Evolutionary conservation across 441 rosid species (phyloP).

Genomic region (Erodium chrysanthum): DNA sequence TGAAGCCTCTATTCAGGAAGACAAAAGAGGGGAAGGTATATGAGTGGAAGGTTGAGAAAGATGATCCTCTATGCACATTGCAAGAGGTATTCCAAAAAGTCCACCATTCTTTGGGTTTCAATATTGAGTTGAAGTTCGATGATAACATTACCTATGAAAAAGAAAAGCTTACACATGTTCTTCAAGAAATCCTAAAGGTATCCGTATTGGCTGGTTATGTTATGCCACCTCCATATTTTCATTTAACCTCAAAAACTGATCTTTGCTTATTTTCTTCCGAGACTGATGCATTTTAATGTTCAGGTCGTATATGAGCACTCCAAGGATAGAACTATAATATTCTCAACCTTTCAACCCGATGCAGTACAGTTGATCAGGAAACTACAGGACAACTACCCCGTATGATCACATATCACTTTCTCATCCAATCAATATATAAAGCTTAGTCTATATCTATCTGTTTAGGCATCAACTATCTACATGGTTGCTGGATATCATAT

Average conservation of each 20-base stretch:
- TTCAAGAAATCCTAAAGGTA: constrained; percentile 34
- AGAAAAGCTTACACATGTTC: constrained; percentile 28
- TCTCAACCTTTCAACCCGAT: constrained; percentile 61
- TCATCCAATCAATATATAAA: background rate
- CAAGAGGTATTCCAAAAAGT: constrained; percentile 37
- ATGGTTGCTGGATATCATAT: no score
- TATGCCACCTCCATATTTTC: no score
- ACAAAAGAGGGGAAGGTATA: constrained; percentile 46
- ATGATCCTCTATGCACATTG: constrained; percentile 44
- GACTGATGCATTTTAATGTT: background rate
- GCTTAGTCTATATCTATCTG: no score
- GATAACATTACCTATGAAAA: constrained; percentile 33
- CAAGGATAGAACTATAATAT: constrained; percentile 28
- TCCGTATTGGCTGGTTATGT: background rate
- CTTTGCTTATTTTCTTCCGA: background rate
- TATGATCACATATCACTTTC: constrained; percentile 18
- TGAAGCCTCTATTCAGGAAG: constrained; percentile 38
- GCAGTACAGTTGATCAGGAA: constrained; percentile 36
- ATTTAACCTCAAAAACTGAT: background rate
- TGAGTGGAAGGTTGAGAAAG: constrained; percentile 43
- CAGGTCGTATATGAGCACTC: constrained; percentile 37
- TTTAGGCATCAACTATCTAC: no score
- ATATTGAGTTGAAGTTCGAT: constrained; percentile 53
- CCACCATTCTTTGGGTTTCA: constrained; percentile 31
- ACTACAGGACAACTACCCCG: constrained; percentile 38